phyloP scores from a whole-genome alignment of 495 filamentous ascomycete species.

The Trichoderma parareesei region DNA sequence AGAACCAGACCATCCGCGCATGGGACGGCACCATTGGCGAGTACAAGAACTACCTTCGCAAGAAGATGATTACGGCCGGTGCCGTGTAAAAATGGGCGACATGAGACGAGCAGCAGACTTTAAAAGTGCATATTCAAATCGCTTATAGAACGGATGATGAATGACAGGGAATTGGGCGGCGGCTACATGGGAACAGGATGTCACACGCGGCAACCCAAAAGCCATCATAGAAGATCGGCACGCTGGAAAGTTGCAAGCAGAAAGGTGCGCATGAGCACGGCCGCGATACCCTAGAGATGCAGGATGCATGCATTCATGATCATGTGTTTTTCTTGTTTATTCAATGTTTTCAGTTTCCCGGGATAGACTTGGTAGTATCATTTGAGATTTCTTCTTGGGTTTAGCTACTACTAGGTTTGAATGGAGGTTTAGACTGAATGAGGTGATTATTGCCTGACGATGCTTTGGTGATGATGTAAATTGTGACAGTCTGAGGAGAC shows the following conservation, averaged over 20 bases:
- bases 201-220: conserved; percentile 26
- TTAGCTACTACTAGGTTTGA: neutral
- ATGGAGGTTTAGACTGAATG: neutral
- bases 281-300: conserved; percentile 10
- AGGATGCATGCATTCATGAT: conserved; percentile 9
- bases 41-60: conserved; percentile 97
- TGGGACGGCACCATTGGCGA: conserved; percentile 87
- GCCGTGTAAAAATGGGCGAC: conserved; percentile 45
- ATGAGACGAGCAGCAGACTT: neutral
- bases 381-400: conserved; percentile 2
- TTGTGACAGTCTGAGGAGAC: neutral
- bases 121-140: neutral
- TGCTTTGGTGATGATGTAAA: neutral
- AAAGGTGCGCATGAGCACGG: conserved; percentile 2
- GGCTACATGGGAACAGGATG: conserved; percentile 18
- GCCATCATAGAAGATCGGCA: conserved; percentile 13
- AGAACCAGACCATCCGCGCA: conserved; percentile 80
- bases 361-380: conserved; percentile 11
- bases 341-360: conserved; percentile 1
- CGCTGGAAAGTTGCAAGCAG: neutral
- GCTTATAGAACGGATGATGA: conserved; percentile 12
- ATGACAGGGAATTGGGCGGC: conserved; percentile 8
- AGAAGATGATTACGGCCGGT: conserved; percentile 79
- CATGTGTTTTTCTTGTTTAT: neutral
- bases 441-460: neutral